Evolutionary conservation across 495 filamentous ascomycete genomes (phyloP), one percentile per base, ranked within the genome.

Genomic region (Opeltia flavorubescens): DNA sequence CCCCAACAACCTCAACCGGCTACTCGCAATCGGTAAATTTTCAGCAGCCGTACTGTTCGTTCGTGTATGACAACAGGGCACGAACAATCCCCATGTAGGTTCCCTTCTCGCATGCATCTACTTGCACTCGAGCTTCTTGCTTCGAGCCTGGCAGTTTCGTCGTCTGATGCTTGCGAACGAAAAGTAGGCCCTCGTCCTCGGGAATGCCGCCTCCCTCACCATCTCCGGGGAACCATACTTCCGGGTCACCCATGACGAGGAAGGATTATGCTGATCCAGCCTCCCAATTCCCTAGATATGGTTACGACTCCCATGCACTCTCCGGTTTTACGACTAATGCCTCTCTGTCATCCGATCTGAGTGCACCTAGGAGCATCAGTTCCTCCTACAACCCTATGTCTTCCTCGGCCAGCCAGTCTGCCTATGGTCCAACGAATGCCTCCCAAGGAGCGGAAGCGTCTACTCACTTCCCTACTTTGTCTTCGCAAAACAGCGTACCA

Each of bases 401-500:
- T 41, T 17, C 47, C 65, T 15, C 44, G 13, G 66, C 66, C 3
- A 58, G 53, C 34, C 42, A 23, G 21, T 21, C 53, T 13, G 28
- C 67, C 27, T 67, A 72, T 33, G 59, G 65, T 18, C 49, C 55
- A 27, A 58, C 60, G 18, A 59, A 50, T 26, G 28, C 59, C 5
- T 39, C 58, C 13, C 50, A 60, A 12, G 58, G 60, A 27, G 27
- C 59, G 9, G 57, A 59, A 13, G 40, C 60, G 15, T 65, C 69
- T 38, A 62, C 62, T 3, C 67, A 44, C 13, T 7, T 29, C 8
- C 36, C 39, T 20, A 31, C 25, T 20, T 34, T 25, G 56, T 58
- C 38, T 17, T 23, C 38, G 4, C 38, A 41, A 41, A 25, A 61
- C 28, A 67, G 60, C 55, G 66, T 71, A n/a, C 75, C 82, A 4